These are phyloP conservation scores for Daldinia decipiens DNA, from an alignment of 495 filamentous ascomycete species.

Conservation along the genomic window DNA sequence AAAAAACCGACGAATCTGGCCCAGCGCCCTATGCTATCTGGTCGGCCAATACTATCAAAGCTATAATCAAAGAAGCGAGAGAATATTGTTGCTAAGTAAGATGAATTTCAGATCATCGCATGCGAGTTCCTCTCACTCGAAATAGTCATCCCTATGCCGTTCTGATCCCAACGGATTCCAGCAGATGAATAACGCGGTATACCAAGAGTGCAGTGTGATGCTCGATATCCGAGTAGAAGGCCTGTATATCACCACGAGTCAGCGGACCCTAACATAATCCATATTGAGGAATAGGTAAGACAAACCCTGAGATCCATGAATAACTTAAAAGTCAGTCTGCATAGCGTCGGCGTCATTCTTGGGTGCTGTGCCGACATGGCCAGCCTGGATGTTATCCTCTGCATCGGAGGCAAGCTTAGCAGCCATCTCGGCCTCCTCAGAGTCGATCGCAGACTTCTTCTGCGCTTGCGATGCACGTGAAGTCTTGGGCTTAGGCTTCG, in stretches of 20 bases:
- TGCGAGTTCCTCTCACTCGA: background rate
- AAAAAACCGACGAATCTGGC: conserved; percentile 3
- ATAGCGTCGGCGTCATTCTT: background rate
- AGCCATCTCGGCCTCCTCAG: background rate
- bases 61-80: conserved; percentile 1
- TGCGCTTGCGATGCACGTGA: too few relatives aligned
- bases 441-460: background rate
- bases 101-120: background rate
- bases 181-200: background rate
- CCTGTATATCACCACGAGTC: conserved; percentile 1
- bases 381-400: too few relatives aligned
- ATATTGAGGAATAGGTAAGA: background rate
- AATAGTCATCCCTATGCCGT: background rate
- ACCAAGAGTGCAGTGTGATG: background rate
- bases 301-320: background rate
- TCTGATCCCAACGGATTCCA: background rate
- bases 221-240: background rate
- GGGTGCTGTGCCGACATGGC: background rate
- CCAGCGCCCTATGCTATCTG: background rate
- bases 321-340: background rate
- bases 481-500: background rate
- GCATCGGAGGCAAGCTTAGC: background rate
- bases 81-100: background rate
- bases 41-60: conserved; percentile 8
- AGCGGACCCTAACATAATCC: background rate